phyloP scores from a whole-genome alignment of 2,329 filamentous ascomycete species.

The Sporothrix luriei region DNA sequence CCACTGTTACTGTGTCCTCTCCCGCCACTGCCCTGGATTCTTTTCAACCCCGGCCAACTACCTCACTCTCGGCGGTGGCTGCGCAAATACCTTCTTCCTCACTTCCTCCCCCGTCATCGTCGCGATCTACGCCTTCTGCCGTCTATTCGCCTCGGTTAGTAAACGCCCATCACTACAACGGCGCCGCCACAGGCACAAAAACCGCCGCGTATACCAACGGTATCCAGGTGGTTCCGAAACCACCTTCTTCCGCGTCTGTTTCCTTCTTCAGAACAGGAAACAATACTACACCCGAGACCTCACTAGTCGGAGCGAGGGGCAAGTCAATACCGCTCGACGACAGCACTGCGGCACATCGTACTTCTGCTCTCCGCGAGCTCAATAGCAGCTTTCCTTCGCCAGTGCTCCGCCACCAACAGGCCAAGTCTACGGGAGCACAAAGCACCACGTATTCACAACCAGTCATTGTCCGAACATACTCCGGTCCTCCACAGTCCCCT shows the following conservation, averaged over 20 bases:
- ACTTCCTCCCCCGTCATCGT: background rate
- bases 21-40: background rate
- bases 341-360: conserved; percentile 58
- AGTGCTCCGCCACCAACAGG: conserved; percentile 54
- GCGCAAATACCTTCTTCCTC: conserved; percentile 2
- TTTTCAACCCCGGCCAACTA: background rate
- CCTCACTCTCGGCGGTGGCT: background rate
- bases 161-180: background rate
- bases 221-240: background rate
- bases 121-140: background rate
- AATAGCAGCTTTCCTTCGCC: conserved; percentile 59
- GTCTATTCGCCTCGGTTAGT: background rate
- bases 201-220: background rate
- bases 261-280: conserved; percentile 50
- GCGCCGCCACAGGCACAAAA: background rate
- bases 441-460: conserved; percentile 65
- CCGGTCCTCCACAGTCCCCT: conserved; percentile 47
- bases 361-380: conserved; percentile 62
- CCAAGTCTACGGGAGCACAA: conserved; percentile 58
- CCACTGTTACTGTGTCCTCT: background rate
- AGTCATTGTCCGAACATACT: conserved; percentile 67
- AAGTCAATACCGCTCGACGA: conserved; percentile 60
- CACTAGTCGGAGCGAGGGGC: conserved; percentile 57
- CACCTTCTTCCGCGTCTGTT: conserved; percentile 49
- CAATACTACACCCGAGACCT: conserved; percentile 51